Evolutionary conservation across 441 rosid genomes (phyloP).

Genomic region (Populus hybrid): DNA sequence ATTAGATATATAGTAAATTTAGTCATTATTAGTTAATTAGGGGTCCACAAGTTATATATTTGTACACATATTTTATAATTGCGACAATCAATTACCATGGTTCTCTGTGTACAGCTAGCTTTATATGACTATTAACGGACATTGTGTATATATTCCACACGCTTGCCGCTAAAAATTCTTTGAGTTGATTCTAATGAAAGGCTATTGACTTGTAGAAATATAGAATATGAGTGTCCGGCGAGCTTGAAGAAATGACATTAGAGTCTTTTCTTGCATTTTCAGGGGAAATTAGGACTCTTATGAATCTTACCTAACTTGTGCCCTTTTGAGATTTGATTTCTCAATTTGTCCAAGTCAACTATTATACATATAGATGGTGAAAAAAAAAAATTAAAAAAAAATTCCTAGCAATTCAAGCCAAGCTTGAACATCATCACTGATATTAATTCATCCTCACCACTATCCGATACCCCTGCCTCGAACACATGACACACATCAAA

Average conservation of each 20-base stretch:
- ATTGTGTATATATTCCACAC: neutral
- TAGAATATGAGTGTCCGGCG: neutral
- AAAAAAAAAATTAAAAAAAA: too few relatives aligned
- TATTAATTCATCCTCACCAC: too few relatives aligned
- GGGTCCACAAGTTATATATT: neutral
- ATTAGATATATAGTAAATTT: neutral
- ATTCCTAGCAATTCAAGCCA: too few relatives aligned
- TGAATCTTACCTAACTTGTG: constrained; percentile 42
- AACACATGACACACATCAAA: too few relatives aligned
- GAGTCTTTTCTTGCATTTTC: neutral
- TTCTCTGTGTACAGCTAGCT: neutral
- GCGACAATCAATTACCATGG: neutral
- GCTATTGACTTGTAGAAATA: neutral
- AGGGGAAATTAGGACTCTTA: neutral
- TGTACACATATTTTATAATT: neutral
- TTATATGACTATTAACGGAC: neutral
- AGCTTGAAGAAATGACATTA: neutral
- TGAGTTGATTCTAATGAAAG: neutral
- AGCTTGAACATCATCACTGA: too few relatives aligned
- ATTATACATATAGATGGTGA: neutral
- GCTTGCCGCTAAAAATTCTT: neutral
- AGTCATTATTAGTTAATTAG: neutral
- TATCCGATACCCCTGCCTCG: rapidly evolving
- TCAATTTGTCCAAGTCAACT: constrained; percentile 22
- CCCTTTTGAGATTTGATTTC: neutral